A percentile compares a stretch with the other conserved stretches of the same genome.
Evolutionary conservation across 1,284 basidiomycete genomes (phyloP).

Genomic region (Erythrobasidium hasegawianum): DNA sequence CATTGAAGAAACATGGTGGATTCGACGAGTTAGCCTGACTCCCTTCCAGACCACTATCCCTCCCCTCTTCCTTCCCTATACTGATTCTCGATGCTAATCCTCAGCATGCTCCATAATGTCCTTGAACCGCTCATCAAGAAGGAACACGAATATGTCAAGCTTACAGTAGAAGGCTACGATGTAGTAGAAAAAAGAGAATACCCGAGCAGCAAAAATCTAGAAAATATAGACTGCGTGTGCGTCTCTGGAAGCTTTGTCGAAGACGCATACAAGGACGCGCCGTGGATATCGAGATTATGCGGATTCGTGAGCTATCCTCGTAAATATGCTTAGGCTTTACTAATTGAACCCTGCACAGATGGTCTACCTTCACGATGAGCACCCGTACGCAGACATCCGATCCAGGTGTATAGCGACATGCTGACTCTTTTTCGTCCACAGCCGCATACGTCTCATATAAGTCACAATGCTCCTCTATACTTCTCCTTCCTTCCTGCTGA

Average conservation of each 20-base stretch:
- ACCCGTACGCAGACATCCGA: conserved; percentile 20
- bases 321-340: too few species aligned
- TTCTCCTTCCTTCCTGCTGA: too few species aligned
- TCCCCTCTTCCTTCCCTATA: neutral
- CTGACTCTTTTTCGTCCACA: neutral
- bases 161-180: conserved; percentile 38
- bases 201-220: conserved; percentile 38
- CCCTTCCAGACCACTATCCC: neutral
- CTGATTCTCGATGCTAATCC: too few species aligned
- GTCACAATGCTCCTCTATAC: too few species aligned
- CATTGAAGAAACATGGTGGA: conserved; percentile 43
- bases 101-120: conserved; percentile 39
- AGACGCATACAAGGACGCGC: conserved; percentile 39
- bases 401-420: neutral
- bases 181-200: conserved; percentile 40
- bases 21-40: conserved; percentile 33
- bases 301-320: conserved; percentile 49
- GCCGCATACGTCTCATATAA: conserved; percentile 39
- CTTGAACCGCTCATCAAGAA: conserved; percentile 41
- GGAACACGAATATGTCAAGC: conserved; percentile 30
- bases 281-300: conserved; percentile 43
- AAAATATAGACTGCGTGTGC: conserved; percentile 39
- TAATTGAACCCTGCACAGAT: conserved; percentile 28
- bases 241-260: conserved; percentile 43
- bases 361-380: conserved; percentile 40